Evolutionary conservation across 129 eudicot genomes (phyloP).

Genomic region (Arctium lappa): DNA sequence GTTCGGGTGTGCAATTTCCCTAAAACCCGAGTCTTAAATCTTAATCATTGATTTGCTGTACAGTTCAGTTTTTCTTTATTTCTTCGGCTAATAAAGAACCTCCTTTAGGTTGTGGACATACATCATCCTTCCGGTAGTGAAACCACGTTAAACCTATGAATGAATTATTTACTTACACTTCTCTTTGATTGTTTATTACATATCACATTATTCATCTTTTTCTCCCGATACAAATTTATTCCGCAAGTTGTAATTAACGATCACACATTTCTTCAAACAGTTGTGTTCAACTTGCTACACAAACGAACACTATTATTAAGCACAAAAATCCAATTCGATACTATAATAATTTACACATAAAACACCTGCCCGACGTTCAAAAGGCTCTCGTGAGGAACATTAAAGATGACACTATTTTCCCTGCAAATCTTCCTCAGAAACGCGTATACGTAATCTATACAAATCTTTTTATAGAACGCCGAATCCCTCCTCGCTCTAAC

Average conservation of each 20-base stretch:
- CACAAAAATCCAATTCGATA: not conserved
- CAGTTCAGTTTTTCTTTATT: too few relatives aligned
- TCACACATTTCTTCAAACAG: not conserved
- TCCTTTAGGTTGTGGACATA: too few relatives aligned
- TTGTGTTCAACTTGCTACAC: not conserved
- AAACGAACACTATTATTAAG: not conserved
- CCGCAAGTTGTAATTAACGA: not conserved
- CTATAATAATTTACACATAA: conserved; percentile 52
- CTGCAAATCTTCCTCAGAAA: conserved; percentile 93
- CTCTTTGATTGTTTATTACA: not conserved
- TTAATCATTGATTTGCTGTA: too few relatives aligned
- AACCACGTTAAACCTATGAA: not conserved
- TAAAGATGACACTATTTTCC: conserved; percentile 91
- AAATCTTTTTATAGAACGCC: conserved; percentile 48
- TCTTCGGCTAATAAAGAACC: too few relatives aligned
- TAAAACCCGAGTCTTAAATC: too few relatives aligned
- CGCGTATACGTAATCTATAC: conserved; percentile 82
- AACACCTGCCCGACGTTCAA: conserved; percentile 92
- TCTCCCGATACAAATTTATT: not conserved
- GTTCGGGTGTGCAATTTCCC: too few relatives aligned
- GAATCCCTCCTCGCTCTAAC: conserved; percentile 76
- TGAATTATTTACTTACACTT: not conserved
- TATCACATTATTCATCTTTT: not conserved
- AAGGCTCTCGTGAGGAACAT: conserved; percentile 94
- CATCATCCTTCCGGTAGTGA: not conserved